phyloP scores from a whole-genome alignment of 202 grass and related monocot genomes.

The Setaria viridis region DNA sequence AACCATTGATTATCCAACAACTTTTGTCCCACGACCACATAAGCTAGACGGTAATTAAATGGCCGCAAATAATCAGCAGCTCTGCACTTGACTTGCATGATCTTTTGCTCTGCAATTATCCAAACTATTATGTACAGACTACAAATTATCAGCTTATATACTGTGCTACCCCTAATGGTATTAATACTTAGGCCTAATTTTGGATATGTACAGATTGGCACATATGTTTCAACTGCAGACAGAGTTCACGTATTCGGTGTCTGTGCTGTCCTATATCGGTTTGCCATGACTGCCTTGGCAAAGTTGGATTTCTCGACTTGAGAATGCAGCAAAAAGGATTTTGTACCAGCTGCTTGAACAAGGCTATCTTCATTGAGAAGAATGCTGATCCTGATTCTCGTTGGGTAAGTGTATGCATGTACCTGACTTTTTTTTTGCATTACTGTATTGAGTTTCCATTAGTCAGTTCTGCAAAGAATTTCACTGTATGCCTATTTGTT shows the following conservation, averaged over 20 bases:
- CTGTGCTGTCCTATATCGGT: conserved; percentile 78
- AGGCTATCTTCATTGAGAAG: conserved; percentile 53
- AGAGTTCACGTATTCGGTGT: conserved; percentile 60
- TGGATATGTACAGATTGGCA: conserved; percentile 69
- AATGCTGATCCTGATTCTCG: conserved; percentile 35
- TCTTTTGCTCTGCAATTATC: conserved; percentile 1
- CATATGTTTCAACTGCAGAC: conserved; percentile 65
- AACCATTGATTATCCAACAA: not conserved
- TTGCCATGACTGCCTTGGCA: conserved; percentile 69
- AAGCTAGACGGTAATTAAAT: not conserved
- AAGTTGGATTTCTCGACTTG: conserved; percentile 64
- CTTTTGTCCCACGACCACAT: not conserved
- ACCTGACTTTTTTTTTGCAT: conserved; percentile 12
- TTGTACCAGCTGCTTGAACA: conserved; percentile 68
- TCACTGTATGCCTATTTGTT: conserved; percentile 16
- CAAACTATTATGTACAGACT: not conserved
- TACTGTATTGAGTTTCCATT: not conserved
- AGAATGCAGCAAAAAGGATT: conserved; percentile 73
- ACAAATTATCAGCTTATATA: not conserved
- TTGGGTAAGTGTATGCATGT: conserved; percentile 47
- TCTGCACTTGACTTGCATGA: conserved; percentile 4
- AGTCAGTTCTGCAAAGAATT: not conserved
- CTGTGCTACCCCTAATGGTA: not conserved
- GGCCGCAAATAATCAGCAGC: not conserved
- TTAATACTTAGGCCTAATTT: conserved; percentile 23